Evolutionary conservation across 2,329 filamentous ascomycete species (phyloP).

Genomic region (Mycosphaerelloides madeirae): DNA sequence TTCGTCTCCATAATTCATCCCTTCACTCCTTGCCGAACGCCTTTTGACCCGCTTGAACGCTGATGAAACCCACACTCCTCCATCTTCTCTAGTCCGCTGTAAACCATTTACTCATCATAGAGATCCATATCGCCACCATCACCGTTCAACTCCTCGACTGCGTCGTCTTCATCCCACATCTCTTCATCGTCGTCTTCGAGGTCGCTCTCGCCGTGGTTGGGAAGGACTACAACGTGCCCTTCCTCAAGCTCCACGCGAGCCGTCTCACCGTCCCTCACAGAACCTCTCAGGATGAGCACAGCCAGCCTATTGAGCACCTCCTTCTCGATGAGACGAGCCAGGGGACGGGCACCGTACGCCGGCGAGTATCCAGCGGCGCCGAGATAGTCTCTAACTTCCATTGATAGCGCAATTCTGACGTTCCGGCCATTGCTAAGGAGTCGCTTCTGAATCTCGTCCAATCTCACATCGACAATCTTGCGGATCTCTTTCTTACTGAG

Average conservation of each 20-base stretch:
- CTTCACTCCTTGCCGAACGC: background rate
- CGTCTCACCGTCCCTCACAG: conserved; percentile 76
- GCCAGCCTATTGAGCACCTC: conserved; percentile 93
- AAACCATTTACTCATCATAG: conserved; percentile 45
- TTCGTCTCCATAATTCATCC: background rate
- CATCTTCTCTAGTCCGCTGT: background rate
- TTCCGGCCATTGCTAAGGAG: conserved; percentile 81
- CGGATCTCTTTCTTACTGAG: conserved; percentile 86
- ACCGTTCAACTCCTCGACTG: conserved; percentile 61
- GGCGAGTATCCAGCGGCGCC: conserved; percentile 89
- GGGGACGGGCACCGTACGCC: conserved; percentile 85
- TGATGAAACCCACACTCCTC: conserved; percentile 7
- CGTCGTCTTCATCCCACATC: conserved; percentile 71
- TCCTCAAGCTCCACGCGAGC: conserved; percentile 75
- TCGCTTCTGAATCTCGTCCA: conserved; percentile 85
- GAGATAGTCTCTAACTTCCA: conserved; percentile 88
- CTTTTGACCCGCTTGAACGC: conserved; percentile 17
- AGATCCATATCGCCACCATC: conserved; percentile 57
- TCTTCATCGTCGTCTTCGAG: conserved; percentile 55
- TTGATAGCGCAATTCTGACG: conserved; percentile 73
- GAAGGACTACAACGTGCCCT: conserved; percentile 72
- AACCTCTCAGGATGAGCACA: conserved; percentile 81
- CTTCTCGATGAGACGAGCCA: conserved; percentile 88
- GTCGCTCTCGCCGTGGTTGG: conserved; percentile 72
- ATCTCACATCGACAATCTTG: conserved; percentile 87